Evolutionary conservation across 2,329 filamentous ascomycete genomes (phyloP), one percentile per base, ranked within the genome.

Genomic region (Hyphodiscus sp.): DNA sequence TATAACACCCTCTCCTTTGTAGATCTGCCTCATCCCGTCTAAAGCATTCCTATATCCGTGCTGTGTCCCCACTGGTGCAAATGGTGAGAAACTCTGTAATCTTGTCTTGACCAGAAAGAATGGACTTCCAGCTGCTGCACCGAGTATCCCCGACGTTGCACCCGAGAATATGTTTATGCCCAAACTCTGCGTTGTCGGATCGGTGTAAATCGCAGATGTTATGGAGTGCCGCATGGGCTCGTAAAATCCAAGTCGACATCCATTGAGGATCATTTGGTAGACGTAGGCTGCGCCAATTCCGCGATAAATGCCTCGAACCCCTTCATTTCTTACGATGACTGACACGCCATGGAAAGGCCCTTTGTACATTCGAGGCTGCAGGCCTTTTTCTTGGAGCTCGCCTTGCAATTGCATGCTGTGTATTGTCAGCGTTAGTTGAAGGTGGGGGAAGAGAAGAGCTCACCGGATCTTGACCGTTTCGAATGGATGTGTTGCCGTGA

Each of bases 101-200:
- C 94, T 83, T 2, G 94, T 99, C 78, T 99, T 99, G 70, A 97
- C 87, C 51, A 99, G 82, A 79, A 99, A 99, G 73, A 99, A 97
- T 2, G 94, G 94, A 51, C 89, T 95, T 41, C 92, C 94, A 20
- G 88, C 87, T n/a, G 88, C 88, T 9, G 92, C 94, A 61, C 94
- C 94, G 54, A 99, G 80, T 58, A 99, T 83, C 51, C 94, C 94
- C 2, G 91, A 96, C 13, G 82, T 76, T 19, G 94, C 94, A 63
- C 94, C 94, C 53, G 90, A 87, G 69, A 96, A 86, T 76, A 99
- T 90, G 74, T 99, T 99, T 72, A 97, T 81, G 38, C 83, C 87
- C 54, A 97, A 80, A 62, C 84, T 92, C 71, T 99, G 94, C 26
- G 85, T 80, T n/a, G 78, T 77, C 30, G 81, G 69, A 69, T 95